Conservation (phyloP, 768 basidiomycete species). For the Clavulina sp. region DNA sequence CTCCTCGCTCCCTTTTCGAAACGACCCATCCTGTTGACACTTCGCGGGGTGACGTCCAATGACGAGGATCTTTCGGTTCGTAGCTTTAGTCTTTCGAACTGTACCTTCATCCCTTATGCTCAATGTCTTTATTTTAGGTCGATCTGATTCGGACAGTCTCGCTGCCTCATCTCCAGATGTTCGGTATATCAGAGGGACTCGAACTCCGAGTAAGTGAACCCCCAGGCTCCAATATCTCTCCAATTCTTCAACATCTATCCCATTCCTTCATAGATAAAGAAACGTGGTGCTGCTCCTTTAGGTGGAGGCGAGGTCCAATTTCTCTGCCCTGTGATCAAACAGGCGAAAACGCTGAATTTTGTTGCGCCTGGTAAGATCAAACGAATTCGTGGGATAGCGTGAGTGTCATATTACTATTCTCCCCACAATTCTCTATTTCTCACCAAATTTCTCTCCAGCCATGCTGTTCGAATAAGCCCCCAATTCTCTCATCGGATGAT, state of each 20-base stretch:
- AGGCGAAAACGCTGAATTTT: constrained; percentile 85
- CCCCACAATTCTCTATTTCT: constrained; percentile 1
- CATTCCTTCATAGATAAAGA: constrained; percentile 52
- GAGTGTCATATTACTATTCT: constrained; percentile 20
- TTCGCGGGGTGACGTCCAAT: constrained; percentile 85
- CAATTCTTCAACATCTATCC: background rate
- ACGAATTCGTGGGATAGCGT: constrained; percentile 92
- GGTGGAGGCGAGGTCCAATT: constrained; percentile 93
- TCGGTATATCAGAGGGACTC: constrained; percentile 77
- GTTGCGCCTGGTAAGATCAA: constrained; percentile 82
- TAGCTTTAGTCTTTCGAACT: background rate
- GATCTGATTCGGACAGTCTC: constrained; percentile 83
- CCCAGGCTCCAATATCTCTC: background rate
- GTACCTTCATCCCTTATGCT: background rate
- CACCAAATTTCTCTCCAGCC: constrained; percentile 30
- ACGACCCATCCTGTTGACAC: constrained; percentile 58
- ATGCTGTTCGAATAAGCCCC: constrained; percentile 90
- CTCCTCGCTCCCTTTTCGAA: constrained; percentile 90
- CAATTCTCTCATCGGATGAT: constrained; percentile 98
- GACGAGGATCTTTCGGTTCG: constrained; percentile 79
- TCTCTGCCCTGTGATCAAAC: constrained; percentile 79
- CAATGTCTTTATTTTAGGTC: constrained; percentile 31
- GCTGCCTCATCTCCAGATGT: constrained; percentile 74
- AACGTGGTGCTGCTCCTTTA: constrained; percentile 74
- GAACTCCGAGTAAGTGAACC: constrained; percentile 52